These are phyloP conservation scores for Corrigiola litoralis DNA, from an alignment of 179 eudicot species.

Conservation along the genomic window DNA sequence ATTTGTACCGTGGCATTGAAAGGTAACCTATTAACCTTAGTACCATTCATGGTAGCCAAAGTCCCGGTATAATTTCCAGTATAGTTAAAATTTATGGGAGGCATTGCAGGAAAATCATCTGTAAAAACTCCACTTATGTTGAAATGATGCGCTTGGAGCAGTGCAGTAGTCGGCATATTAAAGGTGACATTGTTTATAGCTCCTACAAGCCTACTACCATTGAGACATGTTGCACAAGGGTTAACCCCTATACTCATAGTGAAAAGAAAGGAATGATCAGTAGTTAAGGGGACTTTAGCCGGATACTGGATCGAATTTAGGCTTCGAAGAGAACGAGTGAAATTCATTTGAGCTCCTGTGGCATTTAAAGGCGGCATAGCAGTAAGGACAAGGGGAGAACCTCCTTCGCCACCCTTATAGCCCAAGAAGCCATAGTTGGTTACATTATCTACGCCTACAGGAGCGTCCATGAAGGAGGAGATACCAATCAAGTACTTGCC, in stretches of 20 bases:
- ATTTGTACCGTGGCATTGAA: slow-evolving; percentile 63
- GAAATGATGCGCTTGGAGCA: slow-evolving; percentile 61
- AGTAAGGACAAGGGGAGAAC: slow-evolving; percentile 30
- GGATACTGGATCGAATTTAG: slow-evolving; percentile 52
- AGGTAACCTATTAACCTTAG: slow-evolving; percentile 45
- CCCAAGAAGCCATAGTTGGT: slow-evolving; percentile 39
- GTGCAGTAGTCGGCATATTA: slow-evolving; percentile 49
- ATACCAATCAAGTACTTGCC: slow-evolving; percentile 49
- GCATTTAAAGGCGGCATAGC: slow-evolving; percentile 41
- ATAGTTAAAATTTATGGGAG: slow-evolving; percentile 42
- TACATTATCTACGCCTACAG: slow-evolving; percentile 44
- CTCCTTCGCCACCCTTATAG: slow-evolving; percentile 28
- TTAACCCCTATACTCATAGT: slow-evolving; percentile 57
- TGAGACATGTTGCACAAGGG: slow-evolving; percentile 47
- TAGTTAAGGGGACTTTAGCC: slow-evolving; percentile 35
- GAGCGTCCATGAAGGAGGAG: slow-evolving; percentile 60
- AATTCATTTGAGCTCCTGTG: slow-evolving; percentile 34
- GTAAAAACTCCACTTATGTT: slow-evolving; percentile 53
- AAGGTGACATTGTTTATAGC: slow-evolving; percentile 59
- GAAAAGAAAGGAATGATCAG: slow-evolving; percentile 48
- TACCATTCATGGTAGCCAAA: slow-evolving; percentile 51
- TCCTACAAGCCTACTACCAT: slow-evolving; percentile 45
- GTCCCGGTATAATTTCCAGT: slow-evolving; percentile 37
- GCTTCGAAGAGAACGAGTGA: slow-evolving; percentile 39
- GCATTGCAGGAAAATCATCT: slow-evolving; percentile 61